Evolutionary conservation across 768 basidiomycete species (phyloP).

Genomic region (Macrolepiota fuliginosa): DNA sequence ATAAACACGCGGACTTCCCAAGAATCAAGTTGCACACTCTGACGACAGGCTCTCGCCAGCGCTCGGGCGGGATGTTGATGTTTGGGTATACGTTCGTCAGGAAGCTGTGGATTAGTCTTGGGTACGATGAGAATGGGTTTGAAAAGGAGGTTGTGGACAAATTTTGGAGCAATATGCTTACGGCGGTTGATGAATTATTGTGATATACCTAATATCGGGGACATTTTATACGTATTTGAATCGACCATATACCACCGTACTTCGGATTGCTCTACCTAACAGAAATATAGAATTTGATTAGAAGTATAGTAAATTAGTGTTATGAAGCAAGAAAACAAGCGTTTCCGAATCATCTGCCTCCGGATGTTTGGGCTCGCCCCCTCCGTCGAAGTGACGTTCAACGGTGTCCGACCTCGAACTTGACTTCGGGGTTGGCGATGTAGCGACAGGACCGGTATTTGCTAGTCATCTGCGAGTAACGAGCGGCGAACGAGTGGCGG

Average conservation of each 20-base stretch:
- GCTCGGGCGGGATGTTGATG: constrained; percentile 74
- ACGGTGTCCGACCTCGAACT: background rate
- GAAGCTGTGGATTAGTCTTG: constrained; percentile 76
- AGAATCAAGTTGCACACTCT: constrained; percentile 63
- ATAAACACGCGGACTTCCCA: constrained; percentile 65
- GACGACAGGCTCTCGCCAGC: constrained; percentile 83
- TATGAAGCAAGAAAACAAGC: background rate
- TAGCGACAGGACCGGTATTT: background rate
- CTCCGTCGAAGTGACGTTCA: background rate
- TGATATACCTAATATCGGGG: background rate
- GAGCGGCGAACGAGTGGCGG: background rate
- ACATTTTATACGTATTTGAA: too few relatives aligned
- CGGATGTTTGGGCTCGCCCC: background rate
- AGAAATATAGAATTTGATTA: background rate
- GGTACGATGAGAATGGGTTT: constrained; percentile 79
- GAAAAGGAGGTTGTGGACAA: constrained; percentile 53
- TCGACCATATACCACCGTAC: background rate
- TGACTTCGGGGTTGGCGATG: background rate
- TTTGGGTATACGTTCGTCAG: constrained; percentile 78
- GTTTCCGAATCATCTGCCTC: background rate
- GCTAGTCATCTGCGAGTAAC: background rate
- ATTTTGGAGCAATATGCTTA: constrained; percentile 66
- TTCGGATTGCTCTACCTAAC: background rate
- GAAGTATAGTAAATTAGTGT: constrained; percentile 4
- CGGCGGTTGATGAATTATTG: constrained; percentile 58